Evolutionary conservation across 1,284 basidiomycete species (phyloP).

Genomic region (Puccinia triticina): DNA sequence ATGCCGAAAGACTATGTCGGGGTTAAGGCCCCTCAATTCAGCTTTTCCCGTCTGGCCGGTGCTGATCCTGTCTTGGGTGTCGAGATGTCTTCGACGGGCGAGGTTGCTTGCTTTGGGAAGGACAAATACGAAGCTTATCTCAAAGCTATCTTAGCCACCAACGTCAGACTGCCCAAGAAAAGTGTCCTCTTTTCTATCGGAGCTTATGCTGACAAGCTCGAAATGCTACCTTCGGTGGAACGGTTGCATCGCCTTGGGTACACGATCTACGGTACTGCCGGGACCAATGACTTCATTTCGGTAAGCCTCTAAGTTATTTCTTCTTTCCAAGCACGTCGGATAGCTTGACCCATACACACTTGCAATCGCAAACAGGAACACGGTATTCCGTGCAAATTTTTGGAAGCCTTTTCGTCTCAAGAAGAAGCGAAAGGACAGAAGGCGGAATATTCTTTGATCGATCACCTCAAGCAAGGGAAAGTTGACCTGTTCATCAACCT

Average conservation of each 20-base stretch:
- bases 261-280: conserved; percentile 94
- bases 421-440: conserved; percentile 75
- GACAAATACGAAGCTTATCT: conserved; percentile 99
- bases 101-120: conserved; percentile 95
- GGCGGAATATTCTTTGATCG: conserved; percentile 90
- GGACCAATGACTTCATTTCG: conserved; percentile 91
- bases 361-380: conserved; percentile 32
- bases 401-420: conserved; percentile 80
- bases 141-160: conserved; percentile 94
- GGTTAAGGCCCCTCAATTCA: conserved; percentile 98
- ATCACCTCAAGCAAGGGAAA: conserved; percentile 91
- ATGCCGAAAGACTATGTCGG: conserved; percentile 92
- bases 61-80: conserved; percentile 98
- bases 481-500: conserved; percentile 99
- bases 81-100: conserved; percentile 99
- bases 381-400: conserved; percentile 71
- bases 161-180: conserved; percentile 90
- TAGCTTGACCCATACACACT: neutral
- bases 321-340: neutral
- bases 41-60: conserved; percentile 89
- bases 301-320: conserved; percentile 65
- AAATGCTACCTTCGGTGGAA: conserved; percentile 93
- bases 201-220: conserved; percentile 95
- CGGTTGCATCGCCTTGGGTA: conserved; percentile 92
- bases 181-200: conserved; percentile 93